Evolutionary conservation across 768 basidiomycete genomes (phyloP), one percentile per base, ranked within the genome.

Genomic region (Rhodotorula kratochvilovae): DNA sequence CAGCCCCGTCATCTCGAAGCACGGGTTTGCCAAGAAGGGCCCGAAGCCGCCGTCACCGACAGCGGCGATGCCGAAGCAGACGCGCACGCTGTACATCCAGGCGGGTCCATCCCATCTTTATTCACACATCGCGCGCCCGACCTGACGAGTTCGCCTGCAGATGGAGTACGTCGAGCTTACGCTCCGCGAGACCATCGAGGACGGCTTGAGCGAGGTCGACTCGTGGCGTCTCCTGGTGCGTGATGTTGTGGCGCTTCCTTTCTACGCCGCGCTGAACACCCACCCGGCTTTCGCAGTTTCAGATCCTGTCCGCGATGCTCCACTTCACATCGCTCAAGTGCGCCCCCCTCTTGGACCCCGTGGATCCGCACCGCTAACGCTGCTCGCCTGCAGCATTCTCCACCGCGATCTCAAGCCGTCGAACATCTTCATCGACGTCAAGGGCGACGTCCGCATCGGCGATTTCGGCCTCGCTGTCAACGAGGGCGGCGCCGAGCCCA

Each of bases 321-420:
- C 75, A 77, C 50, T 78, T 76, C 60, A 78, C 77, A 1, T 75
- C 76, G 17, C 72, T 78, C 70, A 76, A 74, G 71, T 74, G 16
- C 39, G 68, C 29, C 27, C 10, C 25, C 19, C 2, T 35, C n/a
- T n/a, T 6, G 17, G 27, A n/a, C 25, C 13, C 6, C 17, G 17
- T 35, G 1, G 3, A 3, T n/a, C 16, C 29, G 27, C 33, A 8
- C 16, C 43, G 8, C 35, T 42, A 1, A 36, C 45, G 5, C 11
- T 39, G 25, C 25, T 2, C 33, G 39, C 16, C 2, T 27, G 17
- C 66, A 74, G 73, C 66, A 78, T 78, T 54, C 73, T 77, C 31
- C 77, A 78, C 60, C 70, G 77, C 27, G 77, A 78, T 54, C 66
- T 78, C 39, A 78, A 75, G 45, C 74, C 74, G 13, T 70, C 68